Base-by-base conservation (phyloP, 1,284 basidiomycete genomes). In the Exobasidium rhododendri region DNA sequence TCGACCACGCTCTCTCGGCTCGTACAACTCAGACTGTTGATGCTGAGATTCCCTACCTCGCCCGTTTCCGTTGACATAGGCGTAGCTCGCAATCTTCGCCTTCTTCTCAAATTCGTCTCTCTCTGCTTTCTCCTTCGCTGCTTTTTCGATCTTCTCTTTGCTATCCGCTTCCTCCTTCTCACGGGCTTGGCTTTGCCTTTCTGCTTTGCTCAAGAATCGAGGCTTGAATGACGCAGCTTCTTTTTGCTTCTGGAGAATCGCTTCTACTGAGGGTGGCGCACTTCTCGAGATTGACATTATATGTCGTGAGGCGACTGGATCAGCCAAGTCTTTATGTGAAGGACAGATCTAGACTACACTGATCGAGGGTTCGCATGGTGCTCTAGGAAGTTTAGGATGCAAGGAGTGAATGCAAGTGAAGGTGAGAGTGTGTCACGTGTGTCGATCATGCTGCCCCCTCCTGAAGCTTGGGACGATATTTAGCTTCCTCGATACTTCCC, bases 81-180 rank as follows among this genome's bases (percentile, higher is more conserved):
- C 3, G 4, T 50, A n/a, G 20, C 28, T 50, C 3, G 13, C 20
- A 24, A 14, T 20, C 3, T 28, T 5, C 4, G 55, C 69, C 46
- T 88, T 86, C 17, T 83, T 81, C 78, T 97, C 92, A 7, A 94
- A 83, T 6, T 75, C 78, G 60, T 89, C 86, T 44, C 90, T 82
- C 64, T 89, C 86, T 56, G 81, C 78, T 61, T 82, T 84, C 1
- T 85, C 64, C 3, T 82, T 81, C 50, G 89, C 86, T 63, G 85
- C 86, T 66, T 84, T 86, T 14, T 64, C 61, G 14, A 56, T 67
- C 73, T 52, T 60, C 43, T 64, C 50, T 4, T 57, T 56, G 29
- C 64, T 67, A 29, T 69, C 54, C 24, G 60, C 57, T 46, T 64
- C 56, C 52, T 63, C 52, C 43, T 65, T 62, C 43, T 62, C 63